Base-by-base conservation (phyloP, 805 yeast genomes). In the Jamesozyma gamospora region DNA sequence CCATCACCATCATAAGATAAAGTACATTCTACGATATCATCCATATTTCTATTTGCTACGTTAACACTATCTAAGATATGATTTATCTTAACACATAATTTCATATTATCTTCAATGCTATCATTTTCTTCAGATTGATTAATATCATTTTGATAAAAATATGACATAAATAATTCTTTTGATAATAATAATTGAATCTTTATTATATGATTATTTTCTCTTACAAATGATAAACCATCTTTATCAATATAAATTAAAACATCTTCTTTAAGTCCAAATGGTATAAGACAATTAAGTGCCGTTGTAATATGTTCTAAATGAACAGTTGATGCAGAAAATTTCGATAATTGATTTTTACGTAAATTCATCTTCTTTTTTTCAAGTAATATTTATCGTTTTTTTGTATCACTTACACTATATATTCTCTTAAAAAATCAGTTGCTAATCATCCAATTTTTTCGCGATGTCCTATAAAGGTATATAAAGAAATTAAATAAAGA, bases 31-130 rank as follows among this genome's bases (percentile, higher is more conserved):
- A 69, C 53, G 10, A 53, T 49, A 37, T 58, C 63, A 33, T 57
- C 62, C 15, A 46, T 34, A 37, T 55, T 54, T 32, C 55, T 53
- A 44, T 56, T 66, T 47, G 55, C 63, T 12, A 74, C 62, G 46
- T 67, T 74, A 14, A 75, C 63, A 32, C 77, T 70, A 48, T 75
- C 77, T 16, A 73, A 56, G 4, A 75, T 56, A 18, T 74, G 71
- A 18, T 58, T 60, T 11, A 74, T 51, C 49, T 73, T 72, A 3
- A 74, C 53, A 27, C 66, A 62, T 11, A 73, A 52, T 17, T 63
- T 58, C n/a, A 53, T 50, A 13, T 52, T 50, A 8, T 50, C 49
- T 2, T 45, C 52, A 8, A 44, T 46, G 7, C 39, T 51, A 8
- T 45, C 49, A 9, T 29, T 27, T 9, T 28, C 28, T n/a, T 28